Evolutionary conservation across 345 rosid genomes (phyloP).

Genomic region (Garcia nutans): DNA sequence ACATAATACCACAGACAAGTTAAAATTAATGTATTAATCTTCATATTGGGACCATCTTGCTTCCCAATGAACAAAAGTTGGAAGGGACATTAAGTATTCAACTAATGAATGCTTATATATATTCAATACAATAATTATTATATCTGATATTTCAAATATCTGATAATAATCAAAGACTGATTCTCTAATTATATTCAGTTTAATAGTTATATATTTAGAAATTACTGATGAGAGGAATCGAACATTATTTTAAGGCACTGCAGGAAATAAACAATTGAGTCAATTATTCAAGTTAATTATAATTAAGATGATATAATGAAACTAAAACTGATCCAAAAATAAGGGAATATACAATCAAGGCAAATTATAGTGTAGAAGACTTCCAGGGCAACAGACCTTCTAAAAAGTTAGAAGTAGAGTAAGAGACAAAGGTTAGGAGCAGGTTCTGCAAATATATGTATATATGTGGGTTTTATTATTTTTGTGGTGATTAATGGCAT

Average conservation of each 20-base stretch:
- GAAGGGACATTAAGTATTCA: no score
- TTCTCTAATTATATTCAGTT: no score
- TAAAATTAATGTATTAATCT: no score
- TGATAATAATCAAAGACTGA: background rate
- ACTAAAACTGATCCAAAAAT: background rate
- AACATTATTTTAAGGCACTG: no score
- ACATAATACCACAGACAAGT: no score
- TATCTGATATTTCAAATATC: background rate
- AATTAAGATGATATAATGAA: no score
- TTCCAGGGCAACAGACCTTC: background rate
- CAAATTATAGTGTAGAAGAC: background rate
- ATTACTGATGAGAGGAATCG: no score
- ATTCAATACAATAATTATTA: background rate
- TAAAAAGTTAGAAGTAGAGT: slow-evolving; percentile 16
- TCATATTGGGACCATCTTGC: background rate
- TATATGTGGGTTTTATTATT: slow-evolving; percentile 22
- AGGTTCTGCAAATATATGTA: slow-evolving; percentile 13
- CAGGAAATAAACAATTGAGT: no score
- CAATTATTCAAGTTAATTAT: no score
- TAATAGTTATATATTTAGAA: no score
- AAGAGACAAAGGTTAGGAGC: slow-evolving; percentile 40
- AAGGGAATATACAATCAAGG: background rate
- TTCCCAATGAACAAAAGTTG: background rate
- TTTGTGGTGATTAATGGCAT: background rate
- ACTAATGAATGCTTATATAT: background rate